Percentiles rank a stretch among this genome's conserved stretches.
Evolutionary conservation across 345 rosid genomes (phyloP).

Genomic region (Eucalyptus dawsonii): DNA sequence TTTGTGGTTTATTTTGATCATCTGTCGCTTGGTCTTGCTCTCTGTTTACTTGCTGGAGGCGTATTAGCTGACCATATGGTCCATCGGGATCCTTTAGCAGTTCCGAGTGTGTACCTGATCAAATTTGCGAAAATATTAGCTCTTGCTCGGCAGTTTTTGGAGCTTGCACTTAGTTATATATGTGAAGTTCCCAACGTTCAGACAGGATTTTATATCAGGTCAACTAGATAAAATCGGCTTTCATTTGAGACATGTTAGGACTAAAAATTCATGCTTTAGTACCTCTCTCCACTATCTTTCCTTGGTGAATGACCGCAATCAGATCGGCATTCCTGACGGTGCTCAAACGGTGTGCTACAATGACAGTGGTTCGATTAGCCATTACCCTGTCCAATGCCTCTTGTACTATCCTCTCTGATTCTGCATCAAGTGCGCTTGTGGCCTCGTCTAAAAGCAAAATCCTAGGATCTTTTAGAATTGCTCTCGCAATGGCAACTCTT

Average conservation of each 20-base stretch:
- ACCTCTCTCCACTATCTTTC: conserved; percentile 79
- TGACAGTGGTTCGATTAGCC: conserved; percentile 67
- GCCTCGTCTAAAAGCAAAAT: conserved; percentile 85
- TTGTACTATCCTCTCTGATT: conserved; percentile 78
- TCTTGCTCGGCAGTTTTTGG: neutral
- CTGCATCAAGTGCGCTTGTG: conserved; percentile 88
- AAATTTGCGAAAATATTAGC: neutral
- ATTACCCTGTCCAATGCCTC: conserved; percentile 77
- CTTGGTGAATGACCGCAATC: conserved; percentile 72
- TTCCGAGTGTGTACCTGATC: conserved; percentile 53
- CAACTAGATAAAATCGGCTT: neutral
- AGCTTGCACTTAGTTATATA: neutral
- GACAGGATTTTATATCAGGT: neutral
- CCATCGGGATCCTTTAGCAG: conserved; percentile 59
- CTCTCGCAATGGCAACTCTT: conserved; percentile 89
- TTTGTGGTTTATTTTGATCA: conserved; percentile 12
- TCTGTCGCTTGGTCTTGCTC: conserved; percentile 20
- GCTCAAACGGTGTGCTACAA: conserved; percentile 84
- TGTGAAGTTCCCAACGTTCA: neutral
- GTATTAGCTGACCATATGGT: conserved; percentile 77
- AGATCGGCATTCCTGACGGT: conserved; percentile 61
- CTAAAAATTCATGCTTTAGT: conserved; percentile 24
- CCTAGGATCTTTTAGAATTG: conserved; percentile 68
- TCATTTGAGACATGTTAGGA: neutral
- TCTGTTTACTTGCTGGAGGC: conserved; percentile 52